Conservation (phyloP, 768 basidiomycete species). For the Chiua virens region DNA sequence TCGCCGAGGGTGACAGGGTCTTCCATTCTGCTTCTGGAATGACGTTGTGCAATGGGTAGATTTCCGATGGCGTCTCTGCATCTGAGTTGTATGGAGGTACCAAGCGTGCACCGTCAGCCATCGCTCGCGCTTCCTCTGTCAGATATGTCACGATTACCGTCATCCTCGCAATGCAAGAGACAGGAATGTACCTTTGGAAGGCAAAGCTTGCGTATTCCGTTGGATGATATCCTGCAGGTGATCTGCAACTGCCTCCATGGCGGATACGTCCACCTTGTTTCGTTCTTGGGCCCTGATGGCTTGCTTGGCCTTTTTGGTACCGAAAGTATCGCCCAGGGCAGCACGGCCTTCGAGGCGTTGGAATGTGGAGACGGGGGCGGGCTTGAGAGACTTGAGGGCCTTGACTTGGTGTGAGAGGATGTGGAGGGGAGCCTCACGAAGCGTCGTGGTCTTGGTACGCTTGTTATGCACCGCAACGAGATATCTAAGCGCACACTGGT, state of each 20-base stretch:
- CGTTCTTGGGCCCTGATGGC: constrained; percentile 84
- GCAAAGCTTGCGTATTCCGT: constrained; percentile 64
- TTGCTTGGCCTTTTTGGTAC: constrained; percentile 90
- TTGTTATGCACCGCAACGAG: constrained; percentile 82
- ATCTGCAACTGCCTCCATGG: constrained; percentile 81
- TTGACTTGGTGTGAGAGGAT: constrained; percentile 80
- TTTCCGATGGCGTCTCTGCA: constrained; percentile 68
- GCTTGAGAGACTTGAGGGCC: constrained; percentile 66
- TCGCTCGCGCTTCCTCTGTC: constrained; percentile 66
- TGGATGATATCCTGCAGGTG: constrained; percentile 85
- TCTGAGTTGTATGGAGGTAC: constrained; percentile 72
- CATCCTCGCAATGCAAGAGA: neutral
- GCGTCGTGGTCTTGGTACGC: constrained; percentile 62
- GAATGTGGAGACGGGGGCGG: constrained; percentile 49
- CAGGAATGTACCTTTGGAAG: constrained; percentile 60
- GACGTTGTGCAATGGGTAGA: constrained; percentile 72
- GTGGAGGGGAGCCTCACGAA: constrained; percentile 68
- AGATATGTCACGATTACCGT: neutral
- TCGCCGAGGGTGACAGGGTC: constrained; percentile 54
- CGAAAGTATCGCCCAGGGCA: constrained; percentile 89
- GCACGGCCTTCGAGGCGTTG: constrained; percentile 63
- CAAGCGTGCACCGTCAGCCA: constrained; percentile 62
- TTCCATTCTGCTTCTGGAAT: constrained; percentile 83
- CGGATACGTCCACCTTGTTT: constrained; percentile 84
- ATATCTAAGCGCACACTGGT: constrained; percentile 52